Evolutionary conservation across 2,329 filamentous ascomycete species (phyloP).

Genomic region (Venturia carpophila): DNA sequence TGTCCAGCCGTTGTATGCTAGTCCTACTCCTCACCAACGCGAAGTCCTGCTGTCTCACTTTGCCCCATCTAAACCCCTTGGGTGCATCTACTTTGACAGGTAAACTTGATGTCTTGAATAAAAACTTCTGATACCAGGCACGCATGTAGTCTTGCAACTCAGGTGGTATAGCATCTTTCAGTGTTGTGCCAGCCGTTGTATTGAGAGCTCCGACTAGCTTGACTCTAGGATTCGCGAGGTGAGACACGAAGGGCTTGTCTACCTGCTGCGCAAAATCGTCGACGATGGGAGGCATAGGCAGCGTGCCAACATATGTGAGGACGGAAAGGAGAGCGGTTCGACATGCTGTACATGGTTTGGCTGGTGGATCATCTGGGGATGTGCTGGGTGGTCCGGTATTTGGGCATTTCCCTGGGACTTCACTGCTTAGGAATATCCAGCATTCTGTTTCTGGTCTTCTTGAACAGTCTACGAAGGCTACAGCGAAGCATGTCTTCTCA

Average conservation of each 20-base stretch:
- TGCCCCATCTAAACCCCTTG: conserved; percentile 49
- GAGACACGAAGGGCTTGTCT: not conserved
- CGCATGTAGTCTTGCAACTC: conserved; percentile 20
- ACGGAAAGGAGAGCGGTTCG: conserved; percentile 11
- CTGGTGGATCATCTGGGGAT: not conserved
- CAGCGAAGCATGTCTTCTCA: conserved; percentile 14
- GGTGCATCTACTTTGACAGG: conserved; percentile 36
- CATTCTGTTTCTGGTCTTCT: conserved; percentile 19
- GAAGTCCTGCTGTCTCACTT: conserved; percentile 46
- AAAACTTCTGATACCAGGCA: conserved; percentile 45
- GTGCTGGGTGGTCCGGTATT: not conserved
- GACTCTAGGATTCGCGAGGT: conserved; percentile 3
- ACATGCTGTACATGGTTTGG: conserved; percentile 13
- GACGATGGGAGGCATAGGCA: not conserved
- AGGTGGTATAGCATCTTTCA: conserved; percentile 2
- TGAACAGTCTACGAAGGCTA: conserved; percentile 16
- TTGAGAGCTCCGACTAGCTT: conserved; percentile 14
- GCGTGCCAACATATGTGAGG: not conserved
- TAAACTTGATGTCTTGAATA: conserved; percentile 45
- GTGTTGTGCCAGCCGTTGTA: not conserved
- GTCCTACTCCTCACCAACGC: conserved; percentile 45
- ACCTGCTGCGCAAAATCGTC: not conserved
- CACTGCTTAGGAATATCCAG: conserved; percentile 17
- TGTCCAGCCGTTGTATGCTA: conserved; percentile 47
- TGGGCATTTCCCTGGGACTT: conserved; percentile 10